Conservation (phyloP, 106 monocot species). For the Dendrobium catenatum region DNA sequence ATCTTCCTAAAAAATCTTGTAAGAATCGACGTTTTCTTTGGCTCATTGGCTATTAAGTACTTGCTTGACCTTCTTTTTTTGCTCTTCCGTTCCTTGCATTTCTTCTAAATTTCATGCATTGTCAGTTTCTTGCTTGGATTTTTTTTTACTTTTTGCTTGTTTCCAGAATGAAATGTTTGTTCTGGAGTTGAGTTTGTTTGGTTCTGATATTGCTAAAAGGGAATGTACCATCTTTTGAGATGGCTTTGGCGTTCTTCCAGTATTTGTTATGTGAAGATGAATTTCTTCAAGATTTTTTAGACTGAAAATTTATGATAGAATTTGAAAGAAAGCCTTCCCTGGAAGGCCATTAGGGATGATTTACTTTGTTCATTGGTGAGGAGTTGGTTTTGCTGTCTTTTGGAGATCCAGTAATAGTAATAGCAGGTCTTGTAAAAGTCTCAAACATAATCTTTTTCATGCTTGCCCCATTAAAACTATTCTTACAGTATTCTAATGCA, state of each 20-base stretch:
- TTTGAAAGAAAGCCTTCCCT: neutral
- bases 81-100: neutral
- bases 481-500: neutral
- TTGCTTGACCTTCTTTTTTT: neutral
- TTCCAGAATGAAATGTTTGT: neutral
- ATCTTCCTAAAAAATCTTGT: constrained; percentile 78
- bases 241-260: neutral
- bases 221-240: neutral
- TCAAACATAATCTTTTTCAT: neutral
- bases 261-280: neutral
- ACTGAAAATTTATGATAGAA: neutral
- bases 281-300: neutral
- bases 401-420: too few species aligned
- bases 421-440: too few species aligned
- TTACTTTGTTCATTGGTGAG: neutral
- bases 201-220: neutral
- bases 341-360: neutral
- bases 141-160: neutral
- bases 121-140: neutral
- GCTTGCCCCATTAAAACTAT: neutral
- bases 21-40: constrained; percentile 12
- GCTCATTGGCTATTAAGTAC: neutral
- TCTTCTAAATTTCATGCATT: neutral
- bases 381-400: too few species aligned
- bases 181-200: neutral